Evolutionary conservation across 805 yeast species (phyloP).

Genomic region (Wickerhamomyces alni): DNA sequence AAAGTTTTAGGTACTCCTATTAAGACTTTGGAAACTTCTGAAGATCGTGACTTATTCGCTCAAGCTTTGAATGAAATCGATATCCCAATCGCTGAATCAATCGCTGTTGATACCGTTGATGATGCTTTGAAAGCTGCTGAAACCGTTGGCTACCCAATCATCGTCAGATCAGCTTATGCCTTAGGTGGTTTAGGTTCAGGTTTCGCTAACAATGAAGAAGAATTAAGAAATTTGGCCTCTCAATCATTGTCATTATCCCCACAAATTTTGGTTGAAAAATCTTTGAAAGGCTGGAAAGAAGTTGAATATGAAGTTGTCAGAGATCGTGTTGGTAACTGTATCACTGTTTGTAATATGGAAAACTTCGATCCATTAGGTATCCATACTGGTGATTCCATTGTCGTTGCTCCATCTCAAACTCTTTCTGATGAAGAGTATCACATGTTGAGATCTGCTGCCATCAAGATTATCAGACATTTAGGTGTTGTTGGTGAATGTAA

Average conservation of each 20-base stretch:
- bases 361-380: conserved; percentile 97
- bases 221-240: conserved; percentile 80
- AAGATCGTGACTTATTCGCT: conserved; percentile 95
- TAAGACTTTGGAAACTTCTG: conserved; percentile 90
- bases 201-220: conserved; percentile 78
- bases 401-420: conserved; percentile 98
- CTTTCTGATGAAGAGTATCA: conserved; percentile 95
- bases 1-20: conserved; percentile 98
- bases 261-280: conserved; percentile 93
- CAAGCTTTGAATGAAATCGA: conserved; percentile 91
- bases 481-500: conserved; percentile 99
- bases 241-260: conserved; percentile 89
- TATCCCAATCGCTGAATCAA: conserved; percentile 94
- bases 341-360: conserved; percentile 98
- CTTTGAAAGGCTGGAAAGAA: conserved; percentile 98
- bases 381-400: conserved; percentile 98
- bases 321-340: conserved; percentile 94
- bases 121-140: conserved; percentile 91
- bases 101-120: conserved; percentile 91
- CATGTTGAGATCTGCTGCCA: conserved; percentile 96
- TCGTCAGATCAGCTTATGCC: conserved; percentile 96
- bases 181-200: conserved; percentile 98
- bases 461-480: conserved; percentile 92
- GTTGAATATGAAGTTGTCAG: conserved; percentile 98
- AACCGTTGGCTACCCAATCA: conserved; percentile 87